A percentile compares a stretch with the other conserved stretches of the same genome.
Conservation (phyloP, 1,284 basidiomycete species). For the Leccinum angustisporum region DNA sequence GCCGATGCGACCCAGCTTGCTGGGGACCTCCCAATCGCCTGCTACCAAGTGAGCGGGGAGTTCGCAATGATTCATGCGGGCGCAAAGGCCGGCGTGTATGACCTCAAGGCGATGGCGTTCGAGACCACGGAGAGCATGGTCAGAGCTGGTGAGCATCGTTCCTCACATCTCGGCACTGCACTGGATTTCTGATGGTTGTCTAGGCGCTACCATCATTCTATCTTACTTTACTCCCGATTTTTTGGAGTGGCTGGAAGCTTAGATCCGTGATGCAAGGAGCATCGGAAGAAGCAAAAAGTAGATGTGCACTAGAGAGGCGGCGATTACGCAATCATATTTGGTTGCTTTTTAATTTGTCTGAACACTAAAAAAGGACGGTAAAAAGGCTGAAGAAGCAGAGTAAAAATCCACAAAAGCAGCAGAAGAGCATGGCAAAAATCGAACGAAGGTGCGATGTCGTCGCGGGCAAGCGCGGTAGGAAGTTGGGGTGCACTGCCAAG, state of each 20-base stretch:
- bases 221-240: conserved; percentile 97
- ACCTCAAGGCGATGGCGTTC: conserved; percentile 89
- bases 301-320: background rate
- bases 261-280: conserved; percentile 7
- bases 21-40: conserved; percentile 86
- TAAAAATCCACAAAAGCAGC: no score
- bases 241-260: conserved; percentile 81
- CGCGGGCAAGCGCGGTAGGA: background rate
- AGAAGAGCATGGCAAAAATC: no score
- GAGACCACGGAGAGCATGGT: conserved; percentile 90
- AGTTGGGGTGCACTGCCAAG: background rate
- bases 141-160: conserved; percentile 69
- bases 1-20: conserved; percentile 84
- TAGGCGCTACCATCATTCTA: conserved; percentile 86
- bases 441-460: no score
- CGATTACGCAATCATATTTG: background rate
- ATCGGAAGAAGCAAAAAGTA: background rate
- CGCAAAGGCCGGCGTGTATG: conserved; percentile 90
- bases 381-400: no score
- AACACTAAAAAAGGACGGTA: no score
- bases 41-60: conserved; percentile 96
- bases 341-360: no score
- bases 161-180: background rate
- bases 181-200: conserved; percentile 6
- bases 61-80: conserved; percentile 97